phyloP scores from a whole-genome alignment of 2,329 filamentous ascomycete genomes.

The Ceratocystis lukuohia region DNA sequence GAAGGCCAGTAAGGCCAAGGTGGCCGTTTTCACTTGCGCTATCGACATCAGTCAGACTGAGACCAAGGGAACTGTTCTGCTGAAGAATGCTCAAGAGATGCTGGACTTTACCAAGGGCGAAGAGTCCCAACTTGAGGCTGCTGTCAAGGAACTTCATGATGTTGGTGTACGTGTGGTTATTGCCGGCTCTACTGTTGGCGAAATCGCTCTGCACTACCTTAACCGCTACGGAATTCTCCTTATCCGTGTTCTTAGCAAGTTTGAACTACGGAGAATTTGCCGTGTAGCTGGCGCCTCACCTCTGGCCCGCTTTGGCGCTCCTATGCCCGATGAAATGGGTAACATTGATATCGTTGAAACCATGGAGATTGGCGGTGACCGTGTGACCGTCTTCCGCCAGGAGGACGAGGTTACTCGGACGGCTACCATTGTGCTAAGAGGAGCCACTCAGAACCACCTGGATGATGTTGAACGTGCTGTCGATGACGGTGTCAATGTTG shows the following conservation, averaged over 20 bases:
- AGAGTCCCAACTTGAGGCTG: constrained; percentile 76
- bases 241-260: constrained; percentile 96
- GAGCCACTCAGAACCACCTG: constrained; percentile 94
- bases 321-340: constrained; percentile 99
- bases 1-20: constrained; percentile 85
- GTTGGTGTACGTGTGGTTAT: constrained; percentile 84
- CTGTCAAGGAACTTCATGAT: constrained; percentile 92
- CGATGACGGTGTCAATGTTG: constrained; percentile 94
- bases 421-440: constrained; percentile 83
- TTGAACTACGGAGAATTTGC: constrained; percentile 88
- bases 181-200: constrained; percentile 84
- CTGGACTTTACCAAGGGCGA: constrained; percentile 96
- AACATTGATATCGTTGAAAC: constrained; percentile 91
- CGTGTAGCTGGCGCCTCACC: constrained; percentile 92
- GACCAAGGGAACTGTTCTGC: constrained; percentile 92
- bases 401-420: constrained; percentile 86
- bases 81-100: constrained; percentile 98
- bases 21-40: constrained; percentile 90
- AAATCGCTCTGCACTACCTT: constrained; percentile 92
- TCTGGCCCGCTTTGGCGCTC: constrained; percentile 85
- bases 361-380: constrained; percentile 91
- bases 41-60: constrained; percentile 94
- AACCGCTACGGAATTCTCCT: constrained; percentile 93
- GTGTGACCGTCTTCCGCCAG: constrained; percentile 96
- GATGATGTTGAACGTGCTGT: constrained; percentile 95